Conservation (phyloP, 2,329 filamentous ascomycete genomes). For the Stagonosporopsis vannaccii region DNA sequence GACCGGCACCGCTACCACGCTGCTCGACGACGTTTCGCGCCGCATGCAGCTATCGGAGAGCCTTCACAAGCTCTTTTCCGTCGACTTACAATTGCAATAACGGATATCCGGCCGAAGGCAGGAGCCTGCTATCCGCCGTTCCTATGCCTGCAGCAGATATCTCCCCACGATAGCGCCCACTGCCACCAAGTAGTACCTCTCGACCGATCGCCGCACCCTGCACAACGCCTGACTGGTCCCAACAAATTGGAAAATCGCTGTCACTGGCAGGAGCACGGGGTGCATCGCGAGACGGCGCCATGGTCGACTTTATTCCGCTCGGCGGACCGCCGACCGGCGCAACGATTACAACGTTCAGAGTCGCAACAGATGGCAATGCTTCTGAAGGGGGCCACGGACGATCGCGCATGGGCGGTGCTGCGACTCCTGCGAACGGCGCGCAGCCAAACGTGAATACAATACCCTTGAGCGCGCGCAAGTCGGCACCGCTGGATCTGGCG, state of each 20-base stretch:
- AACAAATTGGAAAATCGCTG: slow-evolving; percentile 1
- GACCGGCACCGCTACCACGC: slow-evolving; percentile 13
- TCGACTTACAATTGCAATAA: slow-evolving; percentile 3
- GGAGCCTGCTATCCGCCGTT: slow-evolving; percentile 33
- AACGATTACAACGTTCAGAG: slow-evolving; percentile 49
- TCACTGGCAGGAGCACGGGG: slow-evolving; percentile 27
- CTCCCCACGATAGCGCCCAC: slow-evolving; percentile 38
- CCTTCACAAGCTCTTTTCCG: slow-evolving; percentile 4
- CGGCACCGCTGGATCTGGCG: slow-evolving; percentile 77
- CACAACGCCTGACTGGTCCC: slow-evolving; percentile 14
- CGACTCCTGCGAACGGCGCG: slow-evolving; percentile 36
- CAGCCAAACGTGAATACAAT: slow-evolving; percentile 54
- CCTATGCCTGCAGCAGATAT: slow-evolving; percentile 44
- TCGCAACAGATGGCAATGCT: slow-evolving; percentile 41
- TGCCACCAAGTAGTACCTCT: slow-evolving; percentile 19
- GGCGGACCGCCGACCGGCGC: slow-evolving; percentile 43
- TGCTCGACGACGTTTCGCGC: neutral
- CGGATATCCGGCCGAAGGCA: slow-evolving; percentile 22
- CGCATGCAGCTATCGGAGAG: neutral
- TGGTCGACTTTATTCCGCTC: slow-evolving; percentile 48
- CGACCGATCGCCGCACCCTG: slow-evolving; percentile 12
- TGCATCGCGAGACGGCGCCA: slow-evolving; percentile 37
- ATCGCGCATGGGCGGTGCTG: slow-evolving; percentile 40
- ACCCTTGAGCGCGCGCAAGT: slow-evolving; percentile 70
- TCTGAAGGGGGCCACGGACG: slow-evolving; percentile 32